These are phyloP conservation scores for Colletotrichum coccodes DNA, from an alignment of 2,329 filamentous ascomycete genomes.

Conservation along the genomic window DNA sequence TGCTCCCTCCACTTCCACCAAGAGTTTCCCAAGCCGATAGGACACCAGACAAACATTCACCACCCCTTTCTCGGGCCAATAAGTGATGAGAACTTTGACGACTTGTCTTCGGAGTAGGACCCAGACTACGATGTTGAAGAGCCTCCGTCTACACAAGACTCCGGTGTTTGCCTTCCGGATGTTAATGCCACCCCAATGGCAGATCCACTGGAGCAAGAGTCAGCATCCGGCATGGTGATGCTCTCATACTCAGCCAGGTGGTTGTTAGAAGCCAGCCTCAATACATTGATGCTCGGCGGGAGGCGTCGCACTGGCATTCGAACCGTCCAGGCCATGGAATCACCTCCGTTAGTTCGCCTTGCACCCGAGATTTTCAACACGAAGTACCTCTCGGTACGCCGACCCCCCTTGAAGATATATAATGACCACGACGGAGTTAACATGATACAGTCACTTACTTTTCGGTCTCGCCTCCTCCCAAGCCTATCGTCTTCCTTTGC, in stretches of 20 bases:
- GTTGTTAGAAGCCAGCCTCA: conserved; percentile 27
- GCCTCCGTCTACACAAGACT: conserved; percentile 9
- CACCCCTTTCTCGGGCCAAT: background rate
- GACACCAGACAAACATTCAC: background rate
- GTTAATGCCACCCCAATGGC: background rate
- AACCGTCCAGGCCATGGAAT: conserved; percentile 28
- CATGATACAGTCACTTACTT: background rate
- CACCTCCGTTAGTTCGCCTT: conserved; percentile 39
- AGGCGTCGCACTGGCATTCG: conserved; percentile 27
- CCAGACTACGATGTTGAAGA: background rate
- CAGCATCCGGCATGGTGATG: background rate
- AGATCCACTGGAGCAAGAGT: background rate
- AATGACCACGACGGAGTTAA: background rate
- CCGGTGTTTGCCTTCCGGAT: background rate
- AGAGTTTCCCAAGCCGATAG: background rate
- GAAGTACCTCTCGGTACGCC: conserved; percentile 46
- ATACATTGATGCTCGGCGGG: background rate
- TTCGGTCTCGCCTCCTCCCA: background rate
- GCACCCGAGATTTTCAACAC: conserved; percentile 49
- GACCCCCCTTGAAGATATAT: conserved; percentile 33
- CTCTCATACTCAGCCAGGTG: background rate
- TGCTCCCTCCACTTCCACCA: conserved; percentile 22
- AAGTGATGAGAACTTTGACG: background rate
- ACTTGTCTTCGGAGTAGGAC: background rate
- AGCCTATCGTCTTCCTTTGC: background rate